Base-by-base conservation (phyloP, 163 green algal species). In the Chlorella variabilis region DNA sequence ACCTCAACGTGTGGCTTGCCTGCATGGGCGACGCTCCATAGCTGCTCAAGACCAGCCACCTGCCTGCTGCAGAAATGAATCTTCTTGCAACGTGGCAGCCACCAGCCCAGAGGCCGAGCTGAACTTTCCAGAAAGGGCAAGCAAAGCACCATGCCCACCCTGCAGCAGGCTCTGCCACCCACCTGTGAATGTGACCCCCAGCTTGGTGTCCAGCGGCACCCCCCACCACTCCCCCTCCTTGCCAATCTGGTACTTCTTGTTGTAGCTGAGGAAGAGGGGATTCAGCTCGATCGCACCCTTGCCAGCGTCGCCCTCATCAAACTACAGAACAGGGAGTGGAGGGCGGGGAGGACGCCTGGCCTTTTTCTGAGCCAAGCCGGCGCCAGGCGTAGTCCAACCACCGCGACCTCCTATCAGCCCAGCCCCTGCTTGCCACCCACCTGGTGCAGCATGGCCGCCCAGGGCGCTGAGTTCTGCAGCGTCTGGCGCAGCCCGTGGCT, bases 1-100 rank as follows among this genome's bases (percentile, higher is more conserved):
- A 84, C 33, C 56, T 78, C 21, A 23, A 84, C 56, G 17, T 66
- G 34, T 2, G 78, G 78, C 51, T 59, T 65, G 54, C 78, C 78
- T 84, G 68, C 77, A 67, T 9, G 17, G 27, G n/a, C n/a, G n/a
- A n/a, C n/a, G n/a, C n/a, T n/a, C n/a, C n/a, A n/a, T n/a, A n/a
- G n/a, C n/a, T n/a, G n/a, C n/a, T n/a, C n/a, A n/a, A n/a, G n/a
- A n/a, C n/a, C n/a, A n/a, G n/a, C n/a, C n/a, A n/a, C n/a, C n/a
- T n/a, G n/a, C n/a, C n/a, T n/a, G n/a, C n/a, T n/a, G n/a, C n/a
- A n/a, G n/a, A n/a, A n/a, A n/a, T n/a, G n/a, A n/a, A n/a, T n/a
- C n/a, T n/a, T n/a, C n/a, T n/a, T n/a, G n/a, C n/a, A n/a, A n/a
- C n/a, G n/a, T n/a, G n/a, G n/a, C n/a, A n/a, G n/a, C n/a, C n/a